Evolutionary conservation across 2,329 filamentous ascomycete species (phyloP), one percentile per base, ranked within the genome.

Genomic region (Geosmithia morbida): DNA sequence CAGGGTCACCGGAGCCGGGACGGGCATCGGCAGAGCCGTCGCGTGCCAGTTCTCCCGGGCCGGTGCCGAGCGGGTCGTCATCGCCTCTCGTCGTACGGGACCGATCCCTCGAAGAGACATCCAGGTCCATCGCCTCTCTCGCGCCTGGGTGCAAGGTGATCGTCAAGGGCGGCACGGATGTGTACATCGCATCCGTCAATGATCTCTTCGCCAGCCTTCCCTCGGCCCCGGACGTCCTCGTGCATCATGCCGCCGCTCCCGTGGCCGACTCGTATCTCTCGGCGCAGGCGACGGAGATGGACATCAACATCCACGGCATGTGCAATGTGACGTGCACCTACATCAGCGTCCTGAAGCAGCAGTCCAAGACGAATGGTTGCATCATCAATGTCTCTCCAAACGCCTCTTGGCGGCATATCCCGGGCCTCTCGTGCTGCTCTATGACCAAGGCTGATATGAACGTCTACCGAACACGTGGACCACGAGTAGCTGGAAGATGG

Each of bases 1-100:
- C 5, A 65, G 84, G 14, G 78, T 85, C 55, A 83, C 78, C 1
- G 81, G 81, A 42, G 79, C 73, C 6, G 73, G 73, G 1, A 72
- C 70, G 0, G 78, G 81, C 14, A 75, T 85, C 26, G 81, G 81
- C 1, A 74, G 75, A 49, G 76, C 78, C 1, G 72, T 81, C 8
- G 80, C 79, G 1, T 67, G 71, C 41, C 66, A 78, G 22, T 85
- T 72, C 51, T 58, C 64, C 2, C 51, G 55, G 5, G 71, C 70
- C 0, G 60, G 60, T 0, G 64, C 66, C 2, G 45, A 53, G 2
- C 58, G 56, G 0, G 53, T 72, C 14, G 56, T 62, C 19, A 60
- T 74, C 30, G 41, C 66, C 0, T 67, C 62, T 2, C 64, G 70
- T 2, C 61, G 59, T 1, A 30, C 53, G 1, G 51, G 53, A 1